phyloP scores from a whole-genome alignment of 768 basidiomycete genomes.

The Tylopilus balloui region DNA sequence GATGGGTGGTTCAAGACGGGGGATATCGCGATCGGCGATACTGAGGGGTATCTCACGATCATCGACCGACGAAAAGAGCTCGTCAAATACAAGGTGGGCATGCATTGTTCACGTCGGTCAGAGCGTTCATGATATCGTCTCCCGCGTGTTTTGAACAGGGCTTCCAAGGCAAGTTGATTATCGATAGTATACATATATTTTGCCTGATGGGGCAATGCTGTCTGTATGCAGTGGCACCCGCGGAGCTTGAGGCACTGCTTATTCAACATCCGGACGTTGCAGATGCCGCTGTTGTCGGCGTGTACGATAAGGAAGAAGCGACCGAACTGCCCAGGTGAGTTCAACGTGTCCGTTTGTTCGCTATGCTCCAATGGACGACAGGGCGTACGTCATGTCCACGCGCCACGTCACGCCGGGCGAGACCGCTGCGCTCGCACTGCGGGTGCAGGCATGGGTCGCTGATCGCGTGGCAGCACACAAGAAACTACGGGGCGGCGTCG shows the following conservation, averaged over 20 bases:
- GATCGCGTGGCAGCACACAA: conserved; percentile 73
- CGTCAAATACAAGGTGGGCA: conserved; percentile 63
- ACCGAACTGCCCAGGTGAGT: conserved; percentile 75
- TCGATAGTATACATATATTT: background rate
- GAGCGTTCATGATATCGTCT: background rate
- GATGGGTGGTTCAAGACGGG: conserved; percentile 90
- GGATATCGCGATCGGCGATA: conserved; percentile 65
- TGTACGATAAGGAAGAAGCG: conserved; percentile 59
- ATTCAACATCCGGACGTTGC: conserved; percentile 71
- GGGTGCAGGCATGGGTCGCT: conserved; percentile 64
- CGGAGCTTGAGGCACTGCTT: conserved; percentile 76
- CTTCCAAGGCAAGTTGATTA: conserved; percentile 55
- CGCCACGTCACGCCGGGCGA: conserved; percentile 19
- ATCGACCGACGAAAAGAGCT: conserved; percentile 73
- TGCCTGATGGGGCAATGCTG: background rate
- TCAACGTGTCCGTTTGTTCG: background rate
- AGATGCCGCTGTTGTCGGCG: conserved; percentile 79
- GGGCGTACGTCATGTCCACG: conserved; percentile 53
- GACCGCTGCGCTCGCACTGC: conserved; percentile 35
- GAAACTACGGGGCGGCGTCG: conserved; percentile 68
- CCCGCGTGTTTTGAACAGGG: conserved; percentile 38
- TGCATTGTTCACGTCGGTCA: background rate
- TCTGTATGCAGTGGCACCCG: conserved; percentile 64
- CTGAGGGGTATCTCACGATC: conserved; percentile 69
- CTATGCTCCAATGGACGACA: conserved; percentile 21